Conservation (phyloP, 306 rosid genomes). For the Gastrolobium bilobum region DNA sequence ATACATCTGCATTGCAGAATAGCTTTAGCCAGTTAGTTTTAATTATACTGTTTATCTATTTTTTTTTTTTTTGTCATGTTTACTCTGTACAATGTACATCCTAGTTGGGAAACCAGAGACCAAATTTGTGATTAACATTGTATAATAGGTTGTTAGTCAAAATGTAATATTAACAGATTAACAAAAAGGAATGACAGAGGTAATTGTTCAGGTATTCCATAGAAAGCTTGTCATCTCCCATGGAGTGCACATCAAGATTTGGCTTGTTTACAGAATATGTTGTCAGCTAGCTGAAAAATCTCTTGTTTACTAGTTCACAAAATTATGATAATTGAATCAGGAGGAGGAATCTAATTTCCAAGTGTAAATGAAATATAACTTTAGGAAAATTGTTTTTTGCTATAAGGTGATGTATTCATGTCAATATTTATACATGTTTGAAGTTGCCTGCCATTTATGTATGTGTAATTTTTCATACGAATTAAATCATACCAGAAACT, state of each 20-base stretch:
- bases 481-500: too few species aligned
- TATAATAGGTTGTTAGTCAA: constrained; percentile 47
- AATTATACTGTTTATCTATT: neutral
- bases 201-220: neutral
- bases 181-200: neutral
- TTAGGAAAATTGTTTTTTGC: neutral
- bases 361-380: neutral
- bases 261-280: neutral
- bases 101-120: constrained; percentile 38
- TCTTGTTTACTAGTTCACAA: neutral
- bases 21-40: constrained; percentile 46
- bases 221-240: neutral
- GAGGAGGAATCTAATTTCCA: neutral
- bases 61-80: neutral
- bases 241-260: neutral
- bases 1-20: constrained; percentile 32
- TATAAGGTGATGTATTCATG: too few species aligned
- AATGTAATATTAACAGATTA: constrained; percentile 12
- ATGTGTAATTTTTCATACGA: too few species aligned
- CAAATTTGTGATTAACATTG: constrained; percentile 24
- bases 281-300: neutral
- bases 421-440: too few species aligned
- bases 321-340: neutral
- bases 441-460: too few species aligned
- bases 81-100: neutral